These are phyloP conservation scores for Suhomyces maxii DNA, from an alignment of 1,139 yeast species.

Conservation along the genomic window DNA sequence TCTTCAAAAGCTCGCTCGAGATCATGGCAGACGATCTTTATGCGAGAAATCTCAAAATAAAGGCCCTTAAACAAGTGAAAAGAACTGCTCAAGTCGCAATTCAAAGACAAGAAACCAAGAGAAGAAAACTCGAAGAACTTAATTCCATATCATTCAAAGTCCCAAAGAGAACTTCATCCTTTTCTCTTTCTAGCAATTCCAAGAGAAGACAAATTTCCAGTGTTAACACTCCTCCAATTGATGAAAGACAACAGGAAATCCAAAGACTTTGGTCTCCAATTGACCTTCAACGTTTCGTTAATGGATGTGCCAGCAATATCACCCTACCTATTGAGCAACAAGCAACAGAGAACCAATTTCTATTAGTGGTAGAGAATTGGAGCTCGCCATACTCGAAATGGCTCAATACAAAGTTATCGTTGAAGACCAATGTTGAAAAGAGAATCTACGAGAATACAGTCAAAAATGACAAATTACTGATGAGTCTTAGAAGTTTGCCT, in stretches of 20 bases:
- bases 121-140: constrained; percentile 46
- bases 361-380: constrained; percentile 50
- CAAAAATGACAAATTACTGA: constrained; percentile 22
- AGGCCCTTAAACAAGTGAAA: constrained; percentile 24
- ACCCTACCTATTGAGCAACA: constrained; percentile 22
- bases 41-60: constrained; percentile 24
- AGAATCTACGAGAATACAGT: constrained; percentile 29
- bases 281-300: constrained; percentile 27
- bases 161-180: constrained; percentile 24
- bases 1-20: constrained; percentile 44
- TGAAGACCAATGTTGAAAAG: constrained; percentile 30
- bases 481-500: constrained; percentile 42
- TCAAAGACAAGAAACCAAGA: constrained; percentile 22
- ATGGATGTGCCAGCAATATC: constrained; percentile 24
- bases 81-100: constrained; percentile 26
- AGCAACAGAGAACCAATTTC: constrained; percentile 27
- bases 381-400: constrained; percentile 42
- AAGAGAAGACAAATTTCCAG: constrained; percentile 16
- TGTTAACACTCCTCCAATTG: constrained; percentile 13
- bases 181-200: constrained; percentile 8
- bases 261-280: constrained; percentile 44
- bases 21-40: constrained; percentile 40
- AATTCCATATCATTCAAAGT: constrained; percentile 32
- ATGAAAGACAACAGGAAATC: constrained; percentile 33
- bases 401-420: constrained; percentile 42